These are phyloP conservation scores for Punctularia strigosozonata DNA, from an alignment of 768 basidiomycete species.

Conservation along the genomic window DNA sequence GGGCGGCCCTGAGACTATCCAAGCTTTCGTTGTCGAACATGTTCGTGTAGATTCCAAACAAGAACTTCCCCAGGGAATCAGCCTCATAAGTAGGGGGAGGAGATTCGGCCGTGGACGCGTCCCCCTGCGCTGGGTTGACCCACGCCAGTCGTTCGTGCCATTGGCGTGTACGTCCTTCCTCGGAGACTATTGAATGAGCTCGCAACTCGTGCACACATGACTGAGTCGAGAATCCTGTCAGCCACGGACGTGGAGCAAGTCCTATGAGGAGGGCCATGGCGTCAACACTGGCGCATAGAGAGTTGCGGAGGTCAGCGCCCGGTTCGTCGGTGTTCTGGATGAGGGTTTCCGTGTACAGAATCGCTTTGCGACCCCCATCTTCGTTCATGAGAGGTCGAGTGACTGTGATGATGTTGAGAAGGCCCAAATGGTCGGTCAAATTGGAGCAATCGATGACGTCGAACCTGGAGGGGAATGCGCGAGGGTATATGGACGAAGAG, in stretches of 20 bases:
- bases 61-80: background rate
- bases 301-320: background rate
- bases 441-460: conserved; percentile 15
- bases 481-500: too few relatives aligned
- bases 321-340: conserved; percentile 1
- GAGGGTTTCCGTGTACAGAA: conserved; percentile 11
- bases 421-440: conserved; percentile 11
- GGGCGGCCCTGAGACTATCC: background rate
- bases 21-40: background rate
- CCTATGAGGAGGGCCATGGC: conserved; percentile 2
- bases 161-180: background rate
- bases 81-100: background rate
- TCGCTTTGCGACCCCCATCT: conserved; percentile 1
- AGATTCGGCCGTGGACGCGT: background rate
- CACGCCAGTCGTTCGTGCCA: background rate
- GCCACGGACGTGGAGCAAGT: background rate
- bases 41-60: background rate
- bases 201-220: conserved; percentile 4
- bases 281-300: conserved; percentile 3
- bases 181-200: background rate
- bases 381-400: conserved; percentile 8
- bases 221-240: conserved; percentile 4
- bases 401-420: conserved; percentile 11
- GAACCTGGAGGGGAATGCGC: conserved; percentile 9
- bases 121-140: background rate